Conservation (phyloP, 495 filamentous ascomycete species). For the Antarctomyces pellizariae region DNA sequence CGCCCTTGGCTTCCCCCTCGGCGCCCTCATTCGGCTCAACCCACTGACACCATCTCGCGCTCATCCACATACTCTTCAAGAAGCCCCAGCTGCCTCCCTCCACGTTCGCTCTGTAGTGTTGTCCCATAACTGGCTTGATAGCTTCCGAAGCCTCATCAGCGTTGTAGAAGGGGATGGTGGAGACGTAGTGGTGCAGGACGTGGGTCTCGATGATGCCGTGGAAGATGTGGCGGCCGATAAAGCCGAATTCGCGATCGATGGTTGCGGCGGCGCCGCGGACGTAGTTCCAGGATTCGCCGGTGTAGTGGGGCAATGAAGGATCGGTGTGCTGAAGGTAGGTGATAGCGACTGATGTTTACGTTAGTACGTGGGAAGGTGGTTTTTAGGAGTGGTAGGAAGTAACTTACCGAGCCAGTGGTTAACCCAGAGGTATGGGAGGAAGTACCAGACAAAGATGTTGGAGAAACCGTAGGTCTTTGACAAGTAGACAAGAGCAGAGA, state of each 20-base stretch:
- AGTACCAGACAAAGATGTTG: slow-evolving; percentile 85
- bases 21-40: slow-evolving; percentile 45
- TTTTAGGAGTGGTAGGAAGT: background rate
- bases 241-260: slow-evolving; percentile 75
- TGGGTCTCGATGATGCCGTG: slow-evolving; percentile 87
- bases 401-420: slow-evolving; percentile 85
- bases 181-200: slow-evolving; percentile 74
- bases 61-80: slow-evolving; percentile 36
- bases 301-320: slow-evolving; percentile 66
- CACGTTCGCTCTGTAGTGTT: slow-evolving; percentile 51
- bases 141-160: slow-evolving; percentile 72
- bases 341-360: slow-evolving; percentile 40
- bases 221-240: slow-evolving; percentile 65
- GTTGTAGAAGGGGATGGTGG: slow-evolving; percentile 73
- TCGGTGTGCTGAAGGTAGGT: slow-evolving; percentile 88
- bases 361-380: background rate
- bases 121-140: slow-evolving; percentile 63
- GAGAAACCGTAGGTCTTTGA: slow-evolving; percentile 55
- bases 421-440: slow-evolving; percentile 87
- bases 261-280: slow-evolving; percentile 68
- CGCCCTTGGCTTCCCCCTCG: slow-evolving; percentile 34
- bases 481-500: slow-evolving; percentile 27
- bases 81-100: slow-evolving; percentile 38
- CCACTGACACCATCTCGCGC: slow-evolving; percentile 52
- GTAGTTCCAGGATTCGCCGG: slow-evolving; percentile 54